These are phyloP conservation scores for Cryphonectria parasitica DNA, from an alignment of 2,329 filamentous ascomycete species.

Conservation along the genomic window DNA sequence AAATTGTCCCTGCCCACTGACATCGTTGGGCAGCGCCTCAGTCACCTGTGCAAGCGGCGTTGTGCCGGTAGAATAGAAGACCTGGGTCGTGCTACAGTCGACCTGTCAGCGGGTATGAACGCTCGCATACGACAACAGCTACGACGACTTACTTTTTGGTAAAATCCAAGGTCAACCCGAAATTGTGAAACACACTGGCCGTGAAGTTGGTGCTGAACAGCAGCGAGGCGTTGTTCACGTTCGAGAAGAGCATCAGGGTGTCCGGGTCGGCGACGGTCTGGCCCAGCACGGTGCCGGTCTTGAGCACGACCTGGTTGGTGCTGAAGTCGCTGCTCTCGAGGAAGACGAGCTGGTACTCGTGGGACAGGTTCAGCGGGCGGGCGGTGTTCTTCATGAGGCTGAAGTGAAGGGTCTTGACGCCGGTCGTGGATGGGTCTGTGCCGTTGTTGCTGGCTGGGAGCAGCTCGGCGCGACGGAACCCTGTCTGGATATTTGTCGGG, in stretches of 20 bases:
- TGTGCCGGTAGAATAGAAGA: conserved; percentile 58
- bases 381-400: conserved; percentile 57
- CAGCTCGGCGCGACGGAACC: conserved; percentile 65
- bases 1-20: conserved; percentile 62
- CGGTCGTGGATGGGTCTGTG: conserved; percentile 54
- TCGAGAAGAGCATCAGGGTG: conserved; percentile 51
- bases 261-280: conserved; percentile 42
- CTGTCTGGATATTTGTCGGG: conserved; percentile 53
- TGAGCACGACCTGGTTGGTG: conserved; percentile 58
- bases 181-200: conserved; percentile 62
- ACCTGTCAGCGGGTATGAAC: background rate
- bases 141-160: conserved; percentile 50
- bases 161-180: conserved; percentile 62
- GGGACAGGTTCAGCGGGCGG: conserved; percentile 59
- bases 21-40: conserved; percentile 50
- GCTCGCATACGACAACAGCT: background rate
- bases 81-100: conserved; percentile 53
- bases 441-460: conserved; percentile 54
- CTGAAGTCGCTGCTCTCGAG: conserved; percentile 51
- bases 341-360: conserved; percentile 63
- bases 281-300: conserved; percentile 57
- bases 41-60: conserved; percentile 52
- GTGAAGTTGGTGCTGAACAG: conserved; percentile 57
- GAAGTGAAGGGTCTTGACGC: conserved; percentile 66
- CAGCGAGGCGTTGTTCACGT: conserved; percentile 49